Evolutionary conservation across 2,329 filamentous ascomycete species (phyloP).

Genomic region (Penicillium verrucosum): DNA sequence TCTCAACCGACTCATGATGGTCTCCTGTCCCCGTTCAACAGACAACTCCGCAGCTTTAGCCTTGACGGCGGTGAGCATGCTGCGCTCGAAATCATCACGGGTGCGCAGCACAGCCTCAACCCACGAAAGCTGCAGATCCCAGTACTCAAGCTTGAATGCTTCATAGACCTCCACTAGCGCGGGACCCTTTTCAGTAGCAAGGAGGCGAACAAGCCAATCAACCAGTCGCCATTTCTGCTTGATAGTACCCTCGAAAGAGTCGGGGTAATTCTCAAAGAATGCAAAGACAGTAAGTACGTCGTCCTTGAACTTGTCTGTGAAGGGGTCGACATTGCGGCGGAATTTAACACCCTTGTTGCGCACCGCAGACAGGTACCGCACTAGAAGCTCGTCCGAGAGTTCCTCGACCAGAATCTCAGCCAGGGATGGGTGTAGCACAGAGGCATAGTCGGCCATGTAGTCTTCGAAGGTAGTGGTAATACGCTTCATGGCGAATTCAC

Average conservation of each 20-base stretch:
- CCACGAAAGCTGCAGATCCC: conserved; percentile 93
- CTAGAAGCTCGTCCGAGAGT: conserved; percentile 84
- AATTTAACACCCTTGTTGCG: conserved; percentile 91
- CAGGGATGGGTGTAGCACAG: conserved; percentile 79
- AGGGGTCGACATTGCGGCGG: conserved; percentile 72
- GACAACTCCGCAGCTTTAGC: conserved; percentile 80
- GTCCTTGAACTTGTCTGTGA: conserved; percentile 88
- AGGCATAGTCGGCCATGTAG: conserved; percentile 83
- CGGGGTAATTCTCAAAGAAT: conserved; percentile 73
- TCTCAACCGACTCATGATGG: conserved; percentile 91
- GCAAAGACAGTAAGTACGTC: conserved; percentile 87
- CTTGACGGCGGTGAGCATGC: conserved; percentile 86
- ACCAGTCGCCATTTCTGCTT: conserved; percentile 92
- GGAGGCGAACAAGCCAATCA: conserved; percentile 73
- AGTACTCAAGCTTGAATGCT: conserved; percentile 78
- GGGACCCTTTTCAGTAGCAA: conserved; percentile 70
- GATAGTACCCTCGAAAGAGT: conserved; percentile 68
- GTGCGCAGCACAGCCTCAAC: conserved; percentile 85
- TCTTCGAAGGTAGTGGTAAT: conserved; percentile 95
- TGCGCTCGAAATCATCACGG: conserved; percentile 89
- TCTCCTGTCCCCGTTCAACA: conserved; percentile 77
- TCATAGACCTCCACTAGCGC: conserved; percentile 74
- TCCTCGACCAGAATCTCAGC: conserved; percentile 92
- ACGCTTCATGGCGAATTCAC: conserved; percentile 79
- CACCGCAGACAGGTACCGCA: conserved; percentile 77